Evolutionary conservation across 768 basidiomycete genomes (phyloP), one percentile per base, ranked within the genome.

Genomic region (Candolleomyces aberdarensis): DNA sequence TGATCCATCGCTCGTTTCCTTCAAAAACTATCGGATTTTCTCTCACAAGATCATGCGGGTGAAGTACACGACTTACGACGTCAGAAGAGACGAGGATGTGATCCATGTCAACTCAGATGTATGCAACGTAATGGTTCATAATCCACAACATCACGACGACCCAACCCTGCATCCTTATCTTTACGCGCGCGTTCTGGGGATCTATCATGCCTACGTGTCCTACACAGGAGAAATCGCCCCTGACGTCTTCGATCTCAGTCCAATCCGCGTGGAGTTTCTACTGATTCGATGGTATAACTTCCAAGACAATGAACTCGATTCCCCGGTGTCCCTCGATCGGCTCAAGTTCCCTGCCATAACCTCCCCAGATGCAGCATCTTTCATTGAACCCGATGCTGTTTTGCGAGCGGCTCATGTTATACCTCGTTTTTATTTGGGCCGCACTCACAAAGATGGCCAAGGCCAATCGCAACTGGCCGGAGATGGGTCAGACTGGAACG

Each of bases 181-280:
- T 65, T 69, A 71, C 63, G 65, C 64, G 5, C 41, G 57, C 13
- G 65, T 70, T 13, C 56, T 71, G 22, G 62, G 67, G 0, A 56
- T 69, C 31, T 69, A 58, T 47, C 67, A 69, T 48, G 64, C 64
- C 10, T 43, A 62, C 36, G 64, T 69, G 1, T 59, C 62, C 22
- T 63, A 70, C 40, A 56, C 52, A 36, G 64, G 64, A 29, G 58
- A 61, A 50, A 36, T 54, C 40, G 9, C 19, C 17, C 53, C 31
- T 3, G 53, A 20, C 13, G 20, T 54, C 19, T 20, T 9, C 36
- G 14, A 54, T 20, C 15, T 5, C 19, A n/a, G 7, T 4, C 13
- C 31, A 6, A 11, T 39, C 11, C 32, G 14, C 4, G 20, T 54
- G 20, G 53, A 54, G 19, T 54, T 54, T 20, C 53, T 54, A 14